Evolutionary conservation across 2,329 filamentous ascomycete species (phyloP), one percentile per base, ranked within the genome.

Genomic region (Diaporthe eres): DNA sequence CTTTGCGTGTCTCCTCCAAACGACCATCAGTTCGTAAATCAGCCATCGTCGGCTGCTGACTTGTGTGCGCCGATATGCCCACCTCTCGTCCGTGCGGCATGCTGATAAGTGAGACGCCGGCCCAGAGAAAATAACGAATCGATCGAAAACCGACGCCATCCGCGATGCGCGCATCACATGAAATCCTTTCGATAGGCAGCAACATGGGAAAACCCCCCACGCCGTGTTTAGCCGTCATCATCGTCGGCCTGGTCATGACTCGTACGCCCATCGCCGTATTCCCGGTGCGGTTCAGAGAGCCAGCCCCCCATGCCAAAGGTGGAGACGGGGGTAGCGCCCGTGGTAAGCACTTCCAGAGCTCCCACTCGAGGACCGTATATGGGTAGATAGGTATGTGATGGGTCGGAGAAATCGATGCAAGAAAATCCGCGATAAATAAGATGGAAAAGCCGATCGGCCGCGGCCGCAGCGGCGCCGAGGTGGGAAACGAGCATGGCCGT

Each of bases 191-290:
- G 34, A 51, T 47, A 74, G 42, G 28, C 42, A 63, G 53, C 22
- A 42, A 53, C 13, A 44, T 25, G 17, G 47, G 9, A 34, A 34
- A 37, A 37, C 15, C 8, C 58, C 60, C 42, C 53, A 65, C 49
- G 51, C 67, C 55, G 67, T 58, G 63, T 65, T 37, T 74, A 70
- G 58, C 71, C 60, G 58, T 55, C 44, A 44, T 73, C 37, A 34
- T 34, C 17, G 70, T 25, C 74, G 55, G 22, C 37, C 47, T 51
- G 37, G 55, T 70, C 75, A 75, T 77, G 75, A 75, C 68, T 77
- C 75, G 68, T 72, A 34, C 51, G 7, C 57, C 34, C 37, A 25
- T 39, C 42, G 65, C 31, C 58, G 31, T 49, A 17, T 13, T 68
- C 34, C 65, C 47, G 49, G 15, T 53, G 65, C 65, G 65, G 63